Base-by-base conservation (phyloP, 1,139 yeast species). In the Blastobotrys persicus region DNA sequence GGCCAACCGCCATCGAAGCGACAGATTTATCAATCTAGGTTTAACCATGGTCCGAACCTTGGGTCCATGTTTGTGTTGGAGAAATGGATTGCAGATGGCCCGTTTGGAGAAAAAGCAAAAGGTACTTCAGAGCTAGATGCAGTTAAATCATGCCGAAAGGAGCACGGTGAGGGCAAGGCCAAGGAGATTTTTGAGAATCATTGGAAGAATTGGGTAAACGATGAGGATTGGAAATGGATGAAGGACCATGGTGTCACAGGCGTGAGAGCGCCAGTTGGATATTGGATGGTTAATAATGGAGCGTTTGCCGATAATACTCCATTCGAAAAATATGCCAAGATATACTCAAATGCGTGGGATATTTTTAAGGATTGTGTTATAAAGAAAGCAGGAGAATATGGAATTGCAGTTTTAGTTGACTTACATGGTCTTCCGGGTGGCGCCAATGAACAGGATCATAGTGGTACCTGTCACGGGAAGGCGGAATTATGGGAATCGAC, bases 381-480 rank as follows among this genome's bases (percentile, higher is more conserved):
- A 43, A 76, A 76, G 51, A 73, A 73, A 48, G 94, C 94, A 2
- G 75, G 63, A 1, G 50, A 68, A 20, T 68, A 77, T 56, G 73
- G 76, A 23, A 91, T 92, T 54, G 85, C 89, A 7, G 83, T 91
- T 0, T 61, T 92, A 50, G 77, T 91, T 9, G 98, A 92, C 66
- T 63, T 92, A 42, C 98, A 92, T 67, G 97, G 87, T 0, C 67
- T 92, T 23, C 98, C 97, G 1, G 89, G 88, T 11, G 97, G 97
- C 39, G 98, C 97, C 26, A 92, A 92, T 63, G 79, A 81, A 0
- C 84, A 83, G 23, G 80, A 83, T 51, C 98, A 91, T 65, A 82
- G 94, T 59, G 98, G 98, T 5, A 83, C 84, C 49, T 64, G 69
- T 33, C 66, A 75, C 46, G 78, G 78, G 2, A 65, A 67, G 28